Conservation (phyloP, 805 yeast species). For the fission yeast (Schizosaccharomyces pombe) region DNA sequence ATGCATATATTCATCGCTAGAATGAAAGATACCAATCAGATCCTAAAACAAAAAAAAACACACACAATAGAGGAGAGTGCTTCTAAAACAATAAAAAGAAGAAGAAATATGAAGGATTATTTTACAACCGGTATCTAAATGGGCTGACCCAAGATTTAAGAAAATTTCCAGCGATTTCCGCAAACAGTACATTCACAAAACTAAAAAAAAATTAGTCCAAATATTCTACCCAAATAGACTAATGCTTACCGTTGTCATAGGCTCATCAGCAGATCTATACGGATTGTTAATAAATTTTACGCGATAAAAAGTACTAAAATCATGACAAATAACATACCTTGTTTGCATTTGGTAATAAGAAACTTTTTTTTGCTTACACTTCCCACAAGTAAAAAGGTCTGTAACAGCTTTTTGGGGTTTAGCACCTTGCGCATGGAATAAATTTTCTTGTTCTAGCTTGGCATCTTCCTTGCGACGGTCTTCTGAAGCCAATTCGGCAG, state of each 20-base stretch:
- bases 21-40: too few relatives aligned
- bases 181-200: constrained; percentile 95
- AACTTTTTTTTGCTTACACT: constrained; percentile 91
- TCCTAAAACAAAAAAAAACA: too few relatives aligned
- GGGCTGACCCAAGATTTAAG: constrained; percentile 19
- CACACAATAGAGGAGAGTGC: too few relatives aligned
- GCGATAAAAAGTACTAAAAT: too few relatives aligned
- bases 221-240: too few relatives aligned
- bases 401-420: constrained; percentile 88
- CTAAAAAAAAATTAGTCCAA: too few relatives aligned
- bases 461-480: constrained; percentile 66
- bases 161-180: constrained; percentile 95
- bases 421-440: constrained; percentile 94
- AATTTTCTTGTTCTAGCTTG: constrained; percentile 61
- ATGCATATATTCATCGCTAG: too few relatives aligned
- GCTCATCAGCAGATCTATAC: constrained; percentile 96
- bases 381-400: constrained; percentile 90
- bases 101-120: too few relatives aligned
- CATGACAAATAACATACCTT: too few relatives aligned
- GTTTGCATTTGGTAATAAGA: constrained; percentile 95
- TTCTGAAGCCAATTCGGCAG: constrained; percentile 92
- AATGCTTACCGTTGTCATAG: constrained; percentile 87
- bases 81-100: too few relatives aligned
- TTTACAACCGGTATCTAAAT: too few relatives aligned
- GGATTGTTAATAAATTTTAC: too few relatives aligned